These are phyloP conservation scores for Prunus fruticosa DNA, from an alignment of 306 rosid species.

Conservation along the genomic window DNA sequence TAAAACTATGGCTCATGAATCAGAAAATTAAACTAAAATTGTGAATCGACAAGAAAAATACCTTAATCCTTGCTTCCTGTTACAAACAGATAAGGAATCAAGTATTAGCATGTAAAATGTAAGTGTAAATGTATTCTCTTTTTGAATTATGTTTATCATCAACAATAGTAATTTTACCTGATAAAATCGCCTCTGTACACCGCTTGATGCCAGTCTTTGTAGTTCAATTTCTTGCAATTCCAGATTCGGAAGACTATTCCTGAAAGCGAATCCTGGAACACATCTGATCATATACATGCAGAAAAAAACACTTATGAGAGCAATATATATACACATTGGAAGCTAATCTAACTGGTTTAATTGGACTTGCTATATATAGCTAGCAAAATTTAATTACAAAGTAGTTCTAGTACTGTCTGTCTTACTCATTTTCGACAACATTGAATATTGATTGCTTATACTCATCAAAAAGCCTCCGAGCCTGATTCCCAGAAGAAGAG, in stretches of 20 bases:
- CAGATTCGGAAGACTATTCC: conserved; percentile 40
- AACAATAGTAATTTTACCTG: conserved; percentile 27
- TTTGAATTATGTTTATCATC: too few relatives aligned
- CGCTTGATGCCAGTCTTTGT: conserved; percentile 42
- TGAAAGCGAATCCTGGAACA: conserved; percentile 75
- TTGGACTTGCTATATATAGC: too few relatives aligned
- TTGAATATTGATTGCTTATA: conserved; percentile 37
- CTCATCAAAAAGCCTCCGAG: conserved; percentile 53
- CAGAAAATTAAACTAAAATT: too few relatives aligned
- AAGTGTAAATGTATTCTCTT: too few relatives aligned
- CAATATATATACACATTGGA: too few relatives aligned
- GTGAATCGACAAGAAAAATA: conserved; percentile 5
- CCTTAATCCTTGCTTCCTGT: conserved; percentile 91
- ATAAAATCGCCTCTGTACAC: conserved; percentile 57
- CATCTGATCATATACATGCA: conserved; percentile 33
- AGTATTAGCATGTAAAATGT: too few relatives aligned
- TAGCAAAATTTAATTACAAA: too few relatives aligned
- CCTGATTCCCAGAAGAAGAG: conserved; percentile 51
- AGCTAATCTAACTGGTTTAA: too few relatives aligned
- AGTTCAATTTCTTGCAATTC: conserved; percentile 62
- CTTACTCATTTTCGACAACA: conserved; percentile 53
- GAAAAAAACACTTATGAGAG: background rate
- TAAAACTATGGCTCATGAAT: background rate
- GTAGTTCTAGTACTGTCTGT: too few relatives aligned
- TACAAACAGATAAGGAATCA: conserved; percentile 7